Base-by-base conservation (phyloP, 805 yeast genomes). In the Yarrowia sp. region DNA sequence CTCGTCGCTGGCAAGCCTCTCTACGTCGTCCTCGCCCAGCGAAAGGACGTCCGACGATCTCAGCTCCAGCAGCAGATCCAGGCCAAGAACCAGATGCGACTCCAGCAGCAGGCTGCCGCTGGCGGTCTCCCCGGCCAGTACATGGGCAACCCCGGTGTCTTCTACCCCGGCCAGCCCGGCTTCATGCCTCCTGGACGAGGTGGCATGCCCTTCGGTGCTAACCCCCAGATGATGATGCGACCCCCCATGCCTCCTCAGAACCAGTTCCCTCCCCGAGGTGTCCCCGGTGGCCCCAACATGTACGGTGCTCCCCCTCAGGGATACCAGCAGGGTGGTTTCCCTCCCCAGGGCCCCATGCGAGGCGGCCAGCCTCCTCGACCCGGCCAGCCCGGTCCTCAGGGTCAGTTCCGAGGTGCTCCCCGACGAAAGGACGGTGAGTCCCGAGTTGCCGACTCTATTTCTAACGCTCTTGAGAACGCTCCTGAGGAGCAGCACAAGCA, bases 21-120 rank as follows among this genome's bases (percentile, higher is more conserved):
- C 76, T 95, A 93, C 78, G 99, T 95, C 80, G 97, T 98, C 68
- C 86, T 95, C 76, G 99, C 99, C 73, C 99, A 95, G 86, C 90
- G 97, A 80, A 93, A 91, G 83, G 99, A 93, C 73, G 96, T 91
- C 66, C 92, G 99, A 86, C 89, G 96, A 78, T 85, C 90, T 73
- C 98, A 95, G 83, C 84, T 95, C 78, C 93, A 91, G 79, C 98
- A 95, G 83, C 98, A 95, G 82, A 89, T 92, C 77, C 96, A 90
- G 80, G 98, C 97, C 71, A 90, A 97, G 84, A 91, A 90, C 86
- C 98, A 93, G 82, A 86, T 92, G 88, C 90, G 98, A 85, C 84
- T 92, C 85, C 98, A 93, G 84, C 97, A 92, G 80, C 96, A 92
- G 77, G 90, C 90, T 71, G 79, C 79, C 36, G 79, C 76, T 51